Conservation (phyloP, 208 protist genomes). For the Strigomonas culicis region DNA sequence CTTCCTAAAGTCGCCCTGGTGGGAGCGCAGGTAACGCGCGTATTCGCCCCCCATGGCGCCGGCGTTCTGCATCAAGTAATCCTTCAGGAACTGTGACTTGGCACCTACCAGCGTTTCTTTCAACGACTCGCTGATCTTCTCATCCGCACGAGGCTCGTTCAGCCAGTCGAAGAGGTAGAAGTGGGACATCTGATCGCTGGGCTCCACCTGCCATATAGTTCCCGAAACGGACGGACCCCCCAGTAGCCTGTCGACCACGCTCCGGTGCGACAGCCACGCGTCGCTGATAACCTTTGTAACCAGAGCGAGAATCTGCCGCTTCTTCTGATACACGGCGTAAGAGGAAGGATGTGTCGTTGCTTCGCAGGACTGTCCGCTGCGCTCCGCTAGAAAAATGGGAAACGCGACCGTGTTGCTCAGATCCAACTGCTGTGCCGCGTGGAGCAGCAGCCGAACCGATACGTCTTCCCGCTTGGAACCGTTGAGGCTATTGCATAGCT, state of each 20-base stretch:
- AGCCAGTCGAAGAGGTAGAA: constrained; percentile 87
- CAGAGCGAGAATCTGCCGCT: constrained; percentile 49
- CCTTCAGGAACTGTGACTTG: constrained; percentile 67
- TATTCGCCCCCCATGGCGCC: constrained; percentile 64
- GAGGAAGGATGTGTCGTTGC: constrained; percentile 1
- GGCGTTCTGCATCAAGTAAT: constrained; percentile 64
- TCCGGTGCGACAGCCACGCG: constrained; percentile 76
- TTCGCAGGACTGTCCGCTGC: constrained; percentile 1
- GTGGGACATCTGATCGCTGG: constrained; percentile 80
- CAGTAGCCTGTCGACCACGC: constrained; percentile 73
- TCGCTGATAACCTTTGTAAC: constrained; percentile 53
- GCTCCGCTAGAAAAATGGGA: constrained; percentile 25
- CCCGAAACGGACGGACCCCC: constrained; percentile 70
- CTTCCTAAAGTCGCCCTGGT: constrained; percentile 48
- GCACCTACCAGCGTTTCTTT: constrained; percentile 57
- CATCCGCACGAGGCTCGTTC: constrained; percentile 58
- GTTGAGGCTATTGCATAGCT: constrained; percentile 75
- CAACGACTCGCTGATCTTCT: constrained; percentile 40
- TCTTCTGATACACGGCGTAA: constrained; percentile 51
- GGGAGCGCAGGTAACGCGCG: constrained; percentile 67
- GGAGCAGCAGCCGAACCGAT: constrained; percentile 77
- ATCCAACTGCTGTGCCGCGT: constrained; percentile 80
- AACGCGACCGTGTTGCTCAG: constrained; percentile 45
- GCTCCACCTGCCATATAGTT: constrained; percentile 84
- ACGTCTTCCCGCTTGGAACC: constrained; percentile 62